These are phyloP conservation scores for Solanum chiquidenum DNA, from an alignment of 257 asterid genomes.

Conservation along the genomic window DNA sequence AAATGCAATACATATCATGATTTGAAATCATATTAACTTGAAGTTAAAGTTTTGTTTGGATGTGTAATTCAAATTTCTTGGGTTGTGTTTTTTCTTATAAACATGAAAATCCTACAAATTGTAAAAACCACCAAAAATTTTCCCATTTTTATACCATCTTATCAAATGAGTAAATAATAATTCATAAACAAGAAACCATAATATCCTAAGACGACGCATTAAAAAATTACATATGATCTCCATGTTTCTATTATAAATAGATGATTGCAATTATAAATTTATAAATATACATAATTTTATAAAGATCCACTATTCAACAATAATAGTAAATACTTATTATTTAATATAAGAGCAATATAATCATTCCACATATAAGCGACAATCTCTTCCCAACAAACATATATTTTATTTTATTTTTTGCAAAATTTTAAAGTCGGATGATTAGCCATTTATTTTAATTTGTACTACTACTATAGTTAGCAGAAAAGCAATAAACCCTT, in stretches of 20 bases:
- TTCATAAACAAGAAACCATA: background rate
- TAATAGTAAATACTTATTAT: too few species aligned
- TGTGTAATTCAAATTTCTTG: background rate
- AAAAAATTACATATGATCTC: background rate
- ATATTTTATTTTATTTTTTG: too few species aligned
- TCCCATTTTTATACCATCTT: background rate
- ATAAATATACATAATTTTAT: background rate
- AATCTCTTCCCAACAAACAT: background rate
- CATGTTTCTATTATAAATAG: background rate
- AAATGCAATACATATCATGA: background rate
- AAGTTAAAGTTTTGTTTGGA: background rate
- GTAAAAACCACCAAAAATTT: background rate
- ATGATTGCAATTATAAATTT: background rate
- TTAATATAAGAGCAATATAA: too few species aligned
- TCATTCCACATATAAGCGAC: background rate
- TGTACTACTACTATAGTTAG: constrained; percentile 12
- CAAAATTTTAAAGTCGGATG: background rate
- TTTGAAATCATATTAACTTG: background rate
- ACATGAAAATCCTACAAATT: background rate
- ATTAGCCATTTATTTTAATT: background rate
- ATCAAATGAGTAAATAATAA: background rate
- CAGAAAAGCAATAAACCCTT: constrained; percentile 21
- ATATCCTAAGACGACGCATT: background rate
- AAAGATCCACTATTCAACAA: background rate
- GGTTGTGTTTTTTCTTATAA: background rate